Conservation (phyloP, 78 protist species). For the Dictyostelium brefeldianum region DNA sequence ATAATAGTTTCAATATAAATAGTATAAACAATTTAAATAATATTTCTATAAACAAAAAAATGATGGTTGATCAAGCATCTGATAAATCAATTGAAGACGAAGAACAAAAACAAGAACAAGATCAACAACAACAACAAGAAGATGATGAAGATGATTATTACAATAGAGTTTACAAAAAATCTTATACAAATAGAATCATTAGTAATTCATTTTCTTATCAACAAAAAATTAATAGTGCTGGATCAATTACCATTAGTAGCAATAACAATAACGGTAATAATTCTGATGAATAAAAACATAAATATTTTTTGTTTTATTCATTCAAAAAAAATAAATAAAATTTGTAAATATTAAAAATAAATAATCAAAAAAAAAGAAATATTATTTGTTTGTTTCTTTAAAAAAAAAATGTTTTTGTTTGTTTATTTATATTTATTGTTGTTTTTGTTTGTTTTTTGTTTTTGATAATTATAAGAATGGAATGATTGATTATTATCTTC, state of each 20-base stretch:
- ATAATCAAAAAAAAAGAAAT: too few species aligned
- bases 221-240: conserved; percentile 1
- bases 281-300: too few species aligned
- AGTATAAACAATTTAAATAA: background rate
- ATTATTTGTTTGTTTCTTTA: too few species aligned
- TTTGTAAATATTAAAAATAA: too few species aligned
- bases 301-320: too few species aligned
- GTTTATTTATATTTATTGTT: too few species aligned
- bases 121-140: background rate
- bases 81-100: background rate
- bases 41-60: background rate
- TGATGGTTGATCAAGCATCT: background rate
- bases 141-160: conserved; percentile 31
- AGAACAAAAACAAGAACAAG: background rate
- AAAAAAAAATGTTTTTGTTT: too few species aligned
- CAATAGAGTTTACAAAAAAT: conserved; percentile 8
- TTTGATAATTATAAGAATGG: too few species aligned
- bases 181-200: conserved; percentile 17
- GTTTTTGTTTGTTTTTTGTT: too few species aligned
- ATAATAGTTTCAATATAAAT: background rate
- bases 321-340: too few species aligned
- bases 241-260: too few species aligned
- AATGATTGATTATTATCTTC: background rate
- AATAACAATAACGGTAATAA: too few species aligned
- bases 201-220: conserved; percentile 41